Evolutionary conservation across 345 rosid genomes (phyloP).

Genomic region (Erodium maritimum): DNA sequence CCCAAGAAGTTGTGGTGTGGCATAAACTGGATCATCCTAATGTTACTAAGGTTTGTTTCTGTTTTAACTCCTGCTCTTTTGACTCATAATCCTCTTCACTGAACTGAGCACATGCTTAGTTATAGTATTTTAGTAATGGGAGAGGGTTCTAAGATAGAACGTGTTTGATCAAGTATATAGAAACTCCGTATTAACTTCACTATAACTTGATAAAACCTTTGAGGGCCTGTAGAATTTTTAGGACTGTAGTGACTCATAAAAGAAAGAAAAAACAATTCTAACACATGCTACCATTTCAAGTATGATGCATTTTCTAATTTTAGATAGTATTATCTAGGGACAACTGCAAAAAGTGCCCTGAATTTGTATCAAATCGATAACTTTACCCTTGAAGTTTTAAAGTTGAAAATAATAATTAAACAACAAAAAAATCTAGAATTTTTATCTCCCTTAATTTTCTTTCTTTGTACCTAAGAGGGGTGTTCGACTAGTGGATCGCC

Average conservation of each 20-base stretch:
- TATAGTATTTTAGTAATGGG: background rate
- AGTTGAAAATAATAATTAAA: too few species aligned
- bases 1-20: conserved; percentile 97
- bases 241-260: background rate
- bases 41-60: conserved; percentile 72
- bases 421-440: too few species aligned
- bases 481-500: too few species aligned
- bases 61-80: background rate
- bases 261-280: too few species aligned
- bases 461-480: too few species aligned
- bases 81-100: background rate
- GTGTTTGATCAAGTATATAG: too few species aligned
- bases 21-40: conserved; percentile 96
- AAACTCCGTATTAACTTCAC: background rate
- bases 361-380: too few species aligned
- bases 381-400: too few species aligned
- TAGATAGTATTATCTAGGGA: background rate
- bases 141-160: too few species aligned
- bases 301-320: background rate
- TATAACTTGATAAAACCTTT: background rate
- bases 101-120: too few species aligned
- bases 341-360: too few species aligned
- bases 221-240: background rate
- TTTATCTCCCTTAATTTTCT: too few species aligned
- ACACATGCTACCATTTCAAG: background rate